These are phyloP conservation scores for Pugionium dolabratum DNA, from an alignment of 345 rosid species.

Conservation along the genomic window DNA sequence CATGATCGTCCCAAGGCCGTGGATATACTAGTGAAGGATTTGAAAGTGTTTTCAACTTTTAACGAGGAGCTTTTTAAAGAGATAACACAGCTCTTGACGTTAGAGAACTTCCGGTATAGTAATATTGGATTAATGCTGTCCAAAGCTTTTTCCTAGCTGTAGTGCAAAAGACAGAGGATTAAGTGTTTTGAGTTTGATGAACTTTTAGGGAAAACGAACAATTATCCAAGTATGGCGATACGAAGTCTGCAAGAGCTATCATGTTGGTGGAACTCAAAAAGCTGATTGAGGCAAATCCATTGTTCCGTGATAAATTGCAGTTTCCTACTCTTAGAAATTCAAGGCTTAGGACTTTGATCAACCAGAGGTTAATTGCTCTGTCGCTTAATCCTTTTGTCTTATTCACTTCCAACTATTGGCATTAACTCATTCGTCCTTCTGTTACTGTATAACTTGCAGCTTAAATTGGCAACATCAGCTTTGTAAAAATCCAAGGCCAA, in stretches of 20 bases:
- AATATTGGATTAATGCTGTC: neutral
- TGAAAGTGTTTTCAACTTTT: conserved; percentile 95
- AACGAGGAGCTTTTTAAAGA: conserved; percentile 83
- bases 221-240: conserved; percentile 94
- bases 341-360: conserved; percentile 86
- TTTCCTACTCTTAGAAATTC: conserved; percentile 91
- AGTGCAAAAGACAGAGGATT: conserved; percentile 21
- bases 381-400: conserved; percentile 14
- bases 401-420: conserved; percentile 4
- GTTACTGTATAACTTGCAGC: conserved; percentile 48
- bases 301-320: conserved; percentile 90
- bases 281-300: neutral
- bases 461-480: conserved; percentile 99
- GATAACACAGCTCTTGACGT: conserved; percentile 53
- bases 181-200: conserved; percentile 17
- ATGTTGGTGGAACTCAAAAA: conserved; percentile 98
- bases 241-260: conserved; percentile 94
- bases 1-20: conserved; percentile 96
- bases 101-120: conserved; percentile 86
- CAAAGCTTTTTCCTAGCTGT: no score
- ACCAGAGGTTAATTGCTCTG: conserved; percentile 65
- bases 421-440: conserved; percentile 27
- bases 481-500: conserved; percentile 94
- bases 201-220: conserved; percentile 88
- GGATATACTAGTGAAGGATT: conserved; percentile 91